A percentile compares a stretch with the other conserved stretches of the same genome.
Conservation (phyloP, 2,329 filamentous ascomycete genomes). For the Neofusicoccum ribis region DNA sequence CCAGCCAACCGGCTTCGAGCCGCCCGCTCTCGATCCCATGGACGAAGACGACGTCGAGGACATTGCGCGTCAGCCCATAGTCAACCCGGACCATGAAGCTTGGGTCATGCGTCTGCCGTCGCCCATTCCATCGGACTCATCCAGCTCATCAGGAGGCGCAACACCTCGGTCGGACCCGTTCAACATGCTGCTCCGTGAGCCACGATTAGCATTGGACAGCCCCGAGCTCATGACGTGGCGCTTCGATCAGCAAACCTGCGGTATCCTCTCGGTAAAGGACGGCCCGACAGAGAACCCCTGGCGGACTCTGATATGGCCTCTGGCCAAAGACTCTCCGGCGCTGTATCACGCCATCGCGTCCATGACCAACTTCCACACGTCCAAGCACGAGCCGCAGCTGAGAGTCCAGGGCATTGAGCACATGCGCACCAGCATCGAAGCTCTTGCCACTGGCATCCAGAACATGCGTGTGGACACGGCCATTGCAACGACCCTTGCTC, state of each 20-base stretch:
- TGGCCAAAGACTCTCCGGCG: slow-evolving; percentile 64
- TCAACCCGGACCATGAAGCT: slow-evolving; percentile 31
- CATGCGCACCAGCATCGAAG: slow-evolving; percentile 64
- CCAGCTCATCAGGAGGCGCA: slow-evolving; percentile 31
- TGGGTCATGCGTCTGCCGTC: slow-evolving; percentile 43
- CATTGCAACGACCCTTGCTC: slow-evolving; percentile 67
- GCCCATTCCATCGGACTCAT: slow-evolving; percentile 37
- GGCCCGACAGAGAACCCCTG: slow-evolving; percentile 70
- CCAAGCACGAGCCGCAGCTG: slow-evolving; percentile 57
- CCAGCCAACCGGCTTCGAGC: slow-evolving; percentile 32
- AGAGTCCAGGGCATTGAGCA: slow-evolving; percentile 67
- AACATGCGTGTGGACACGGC: slow-evolving; percentile 66
- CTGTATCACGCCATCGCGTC: slow-evolving; percentile 68
- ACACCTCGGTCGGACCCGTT: slow-evolving; percentile 28
- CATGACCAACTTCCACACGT: slow-evolving; percentile 68
- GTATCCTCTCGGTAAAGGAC: slow-evolving; percentile 70
- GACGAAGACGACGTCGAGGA: slow-evolving; percentile 55
- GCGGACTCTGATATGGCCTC: slow-evolving; percentile 69
- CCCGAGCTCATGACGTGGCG: slow-evolving; percentile 63
- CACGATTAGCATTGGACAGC: slow-evolving; percentile 52
- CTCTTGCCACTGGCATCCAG: slow-evolving; percentile 59
- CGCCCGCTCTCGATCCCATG: slow-evolving; percentile 28
- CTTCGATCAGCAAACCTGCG: slow-evolving; percentile 67
- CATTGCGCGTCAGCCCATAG: slow-evolving; percentile 46
- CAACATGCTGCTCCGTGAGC: slow-evolving; percentile 42